Base-by-base conservation (phyloP, 139 green algal genomes). In the Volvox reticuliferus region DNA sequence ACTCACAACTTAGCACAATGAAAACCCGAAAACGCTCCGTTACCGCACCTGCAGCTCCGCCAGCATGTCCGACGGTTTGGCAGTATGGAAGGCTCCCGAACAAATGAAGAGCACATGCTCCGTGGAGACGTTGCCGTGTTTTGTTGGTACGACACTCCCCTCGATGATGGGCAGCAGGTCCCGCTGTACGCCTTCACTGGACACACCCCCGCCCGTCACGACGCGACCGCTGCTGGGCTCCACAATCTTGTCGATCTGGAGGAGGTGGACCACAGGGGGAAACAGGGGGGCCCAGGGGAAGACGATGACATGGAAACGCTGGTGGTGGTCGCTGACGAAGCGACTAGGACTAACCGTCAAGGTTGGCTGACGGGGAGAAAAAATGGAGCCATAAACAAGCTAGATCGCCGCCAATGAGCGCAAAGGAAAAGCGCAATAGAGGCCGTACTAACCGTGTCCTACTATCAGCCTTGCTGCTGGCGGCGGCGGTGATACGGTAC, bases 131-230 rank as follows among this genome's bases (percentile, higher is more conserved):
- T 98, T 98, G 91, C 98, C 98, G 90, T 99, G 96, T 94, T 99
- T 98, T 37, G 97, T 99, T 79, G 77, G 92, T 21, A 99, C 95
- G 1, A 93, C 93, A 33, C 85, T 95, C 80, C 98, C 98, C 89
- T 99, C 98, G 68, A 99, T 99, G 93, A 99, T 99, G 37, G 98
- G 98, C 85, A 99, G 95, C 89, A 99, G 95, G 95, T 99, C 98
- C 2, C 98, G 95, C 95, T 99, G 98, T 84, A 99, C 98, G 26
- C 98, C 94, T 97, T 95, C 92, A 44, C 85, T 92, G 88, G 22
- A 50, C 85, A 89, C 85, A 9, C 78, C 78, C 36, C 78, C 87
- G 55, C 71, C 86, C 12, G 16, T 78, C 84, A 96, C 93, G 95
- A 86, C 97, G 96, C 73, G 96, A 76, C 26, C 96, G 21, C 83